Conservation (phyloP, 495 filamentous ascomycete genomes). For the Tuber brumale region DNA sequence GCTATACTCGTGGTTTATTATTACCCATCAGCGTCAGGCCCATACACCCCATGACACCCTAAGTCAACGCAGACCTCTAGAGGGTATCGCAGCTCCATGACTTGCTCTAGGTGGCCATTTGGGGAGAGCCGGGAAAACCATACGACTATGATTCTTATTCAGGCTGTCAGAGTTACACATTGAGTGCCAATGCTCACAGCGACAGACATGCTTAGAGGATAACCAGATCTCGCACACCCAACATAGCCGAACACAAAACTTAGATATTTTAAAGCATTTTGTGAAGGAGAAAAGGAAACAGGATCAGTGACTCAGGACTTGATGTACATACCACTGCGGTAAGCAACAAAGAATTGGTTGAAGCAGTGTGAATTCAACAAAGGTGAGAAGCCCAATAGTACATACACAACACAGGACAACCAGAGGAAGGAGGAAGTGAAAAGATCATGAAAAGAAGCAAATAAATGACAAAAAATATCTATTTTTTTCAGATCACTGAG, state of each 20-base stretch:
- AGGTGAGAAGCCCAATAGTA: not conserved
- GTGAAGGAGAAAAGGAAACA: not conserved
- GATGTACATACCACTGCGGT: not conserved
- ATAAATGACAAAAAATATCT: not conserved
- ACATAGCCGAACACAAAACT: not conserved
- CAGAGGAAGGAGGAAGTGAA: not conserved
- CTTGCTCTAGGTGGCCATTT: not conserved
- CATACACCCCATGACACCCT: not conserved
- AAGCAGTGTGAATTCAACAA: not conserved
- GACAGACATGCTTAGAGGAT: not conserved
- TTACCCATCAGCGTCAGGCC: not conserved
- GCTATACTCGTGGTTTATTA: not conserved
- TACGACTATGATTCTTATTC: not conserved
- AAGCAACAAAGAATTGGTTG: not conserved
- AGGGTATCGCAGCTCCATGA: not conserved
- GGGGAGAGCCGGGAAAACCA: not conserved
- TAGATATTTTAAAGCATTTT: not conserved
- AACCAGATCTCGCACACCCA: not conserved
- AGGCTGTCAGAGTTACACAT: not conserved
- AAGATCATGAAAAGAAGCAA: not conserved
- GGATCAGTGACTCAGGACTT: not conserved
- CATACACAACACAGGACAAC: not conserved
- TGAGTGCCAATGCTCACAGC: not conserved
- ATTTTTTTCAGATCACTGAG: not conserved
- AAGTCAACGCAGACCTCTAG: not conserved